Conservation (phyloP, 2,329 filamentous ascomycete genomes). For the Malbranchea zuffiana region DNA sequence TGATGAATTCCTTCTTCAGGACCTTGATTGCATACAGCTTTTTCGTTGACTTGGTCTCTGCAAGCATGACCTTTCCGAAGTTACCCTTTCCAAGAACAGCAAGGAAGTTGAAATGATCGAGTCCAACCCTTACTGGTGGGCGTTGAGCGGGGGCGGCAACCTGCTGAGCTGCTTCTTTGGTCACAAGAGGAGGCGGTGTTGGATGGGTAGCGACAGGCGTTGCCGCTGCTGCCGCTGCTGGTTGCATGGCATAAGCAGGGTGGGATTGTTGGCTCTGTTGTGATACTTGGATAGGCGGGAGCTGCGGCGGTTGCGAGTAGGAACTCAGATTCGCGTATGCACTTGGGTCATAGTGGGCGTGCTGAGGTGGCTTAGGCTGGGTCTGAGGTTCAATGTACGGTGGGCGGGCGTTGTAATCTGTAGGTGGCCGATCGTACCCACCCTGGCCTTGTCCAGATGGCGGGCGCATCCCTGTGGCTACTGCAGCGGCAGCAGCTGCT, state of each 20-base stretch:
- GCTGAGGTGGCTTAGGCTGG: conserved; percentile 36
- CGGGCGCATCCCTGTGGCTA: conserved; percentile 37
- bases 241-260: conserved; percentile 11
- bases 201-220: conserved; percentile 21
- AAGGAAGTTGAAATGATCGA: conserved; percentile 98
- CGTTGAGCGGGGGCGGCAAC: conserved; percentile 21
- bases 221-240: conserved; percentile 16
- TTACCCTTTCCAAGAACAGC: conserved; percentile 97
- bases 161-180: conserved; percentile 31
- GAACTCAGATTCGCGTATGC: conserved; percentile 30
- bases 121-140: conserved; percentile 57
- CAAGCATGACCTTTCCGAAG: conserved; percentile 99
- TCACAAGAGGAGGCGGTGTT: conserved; percentile 37
- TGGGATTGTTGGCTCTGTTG: conserved; percentile 13
- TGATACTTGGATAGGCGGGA: conserved; percentile 14
- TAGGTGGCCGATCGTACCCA: conserved; percentile 35
- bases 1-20: conserved; percentile 99
- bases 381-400: conserved; percentile 28
- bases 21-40: conserved; percentile 98
- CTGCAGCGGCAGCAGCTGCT: conserved; percentile 40
- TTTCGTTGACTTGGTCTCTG: conserved; percentile 85
- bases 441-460: conserved; percentile 31
- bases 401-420: conserved; percentile 29
- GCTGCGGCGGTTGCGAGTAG: conserved; percentile 14
- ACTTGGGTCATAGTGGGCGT: conserved; percentile 36